These are phyloP conservation scores for Betula pendula DNA, from an alignment of 306 rosid species.

Conservation along the genomic window DNA sequence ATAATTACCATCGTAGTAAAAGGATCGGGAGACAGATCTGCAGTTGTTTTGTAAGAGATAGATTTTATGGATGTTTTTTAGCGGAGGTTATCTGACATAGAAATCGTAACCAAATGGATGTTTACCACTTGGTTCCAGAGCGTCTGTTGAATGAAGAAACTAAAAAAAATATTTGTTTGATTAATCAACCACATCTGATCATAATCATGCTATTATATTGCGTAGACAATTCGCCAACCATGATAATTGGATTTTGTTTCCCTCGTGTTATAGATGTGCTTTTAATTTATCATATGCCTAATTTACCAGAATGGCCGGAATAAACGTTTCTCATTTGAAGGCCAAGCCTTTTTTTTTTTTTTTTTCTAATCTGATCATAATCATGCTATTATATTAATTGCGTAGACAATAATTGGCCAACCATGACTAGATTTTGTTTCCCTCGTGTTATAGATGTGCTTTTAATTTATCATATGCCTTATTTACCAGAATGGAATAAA, in stretches of 20 bases:
- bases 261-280: conserved; percentile 1
- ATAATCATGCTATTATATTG: neutral
- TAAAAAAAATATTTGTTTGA: neutral
- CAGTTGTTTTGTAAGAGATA: no score
- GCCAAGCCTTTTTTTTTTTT: no score
- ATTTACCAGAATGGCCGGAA: no score
- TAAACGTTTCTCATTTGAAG: no score
- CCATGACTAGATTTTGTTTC: conserved; percentile 9
- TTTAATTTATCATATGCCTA: no score
- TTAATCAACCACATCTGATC: neutral
- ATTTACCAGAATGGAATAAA: no score
- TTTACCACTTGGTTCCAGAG: neutral
- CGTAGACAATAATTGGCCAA: neutral
- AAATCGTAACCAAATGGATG: neutral
- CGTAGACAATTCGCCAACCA: conserved; percentile 5
- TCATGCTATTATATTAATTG: neutral
- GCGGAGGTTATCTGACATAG: neutral
- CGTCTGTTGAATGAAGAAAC: neutral
- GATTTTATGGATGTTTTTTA: no score
- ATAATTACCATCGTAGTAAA: no score
- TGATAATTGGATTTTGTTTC: conserved; percentile 6
- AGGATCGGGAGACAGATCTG: no score
- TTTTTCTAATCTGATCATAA: neutral
- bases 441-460: conserved; percentile 1
- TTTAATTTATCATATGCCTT: no score